phyloP scores from a whole-genome alignment of 306 rosid genomes.

The Citrullus amarus region DNA sequence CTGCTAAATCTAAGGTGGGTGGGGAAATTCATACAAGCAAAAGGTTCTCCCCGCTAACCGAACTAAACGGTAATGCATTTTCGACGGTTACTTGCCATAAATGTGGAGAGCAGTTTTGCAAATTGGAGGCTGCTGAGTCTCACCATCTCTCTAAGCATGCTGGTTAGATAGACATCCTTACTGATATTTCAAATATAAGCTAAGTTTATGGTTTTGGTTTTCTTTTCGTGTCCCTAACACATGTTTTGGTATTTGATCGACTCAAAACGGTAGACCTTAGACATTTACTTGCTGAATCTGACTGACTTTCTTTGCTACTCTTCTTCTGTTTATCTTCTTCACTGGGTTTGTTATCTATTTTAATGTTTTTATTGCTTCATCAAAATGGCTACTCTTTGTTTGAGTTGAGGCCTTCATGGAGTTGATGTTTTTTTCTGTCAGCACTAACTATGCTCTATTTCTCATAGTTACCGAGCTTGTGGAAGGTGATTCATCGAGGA shows the following conservation, averaged over 20 bases:
- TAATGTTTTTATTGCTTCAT: not conserved
- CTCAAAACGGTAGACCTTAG: not conserved
- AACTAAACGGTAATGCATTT: conserved; percentile 27
- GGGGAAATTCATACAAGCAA: conserved; percentile 39
- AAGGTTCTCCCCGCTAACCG: conserved; percentile 39
- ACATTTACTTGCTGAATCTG: not conserved
- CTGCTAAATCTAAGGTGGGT: conserved; percentile 15
- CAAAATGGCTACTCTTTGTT: not conserved
- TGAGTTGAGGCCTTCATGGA: not conserved
- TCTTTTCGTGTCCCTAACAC: not conserved
- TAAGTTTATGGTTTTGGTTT: not conserved
- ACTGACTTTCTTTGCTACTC: not conserved
- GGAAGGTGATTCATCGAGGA: conserved; percentile 91
- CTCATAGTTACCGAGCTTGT: conserved; percentile 77
- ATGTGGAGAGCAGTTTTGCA: conserved; percentile 74
- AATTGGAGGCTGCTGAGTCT: conserved; percentile 84
- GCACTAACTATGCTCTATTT: not conserved
- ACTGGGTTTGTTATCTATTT: not conserved
- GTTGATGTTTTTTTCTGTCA: not conserved
- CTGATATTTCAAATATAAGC: not conserved
- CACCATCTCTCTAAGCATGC: conserved; percentile 94
- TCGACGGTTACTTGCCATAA: conserved; percentile 56
- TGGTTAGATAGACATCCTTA: conserved; percentile 22
- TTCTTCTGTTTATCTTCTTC: not conserved
- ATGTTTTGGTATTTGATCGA: not conserved